These are phyloP conservation scores for Exophiala oligosperma DNA, from an alignment of 2,329 filamentous ascomycete species.

Conservation along the genomic window DNA sequence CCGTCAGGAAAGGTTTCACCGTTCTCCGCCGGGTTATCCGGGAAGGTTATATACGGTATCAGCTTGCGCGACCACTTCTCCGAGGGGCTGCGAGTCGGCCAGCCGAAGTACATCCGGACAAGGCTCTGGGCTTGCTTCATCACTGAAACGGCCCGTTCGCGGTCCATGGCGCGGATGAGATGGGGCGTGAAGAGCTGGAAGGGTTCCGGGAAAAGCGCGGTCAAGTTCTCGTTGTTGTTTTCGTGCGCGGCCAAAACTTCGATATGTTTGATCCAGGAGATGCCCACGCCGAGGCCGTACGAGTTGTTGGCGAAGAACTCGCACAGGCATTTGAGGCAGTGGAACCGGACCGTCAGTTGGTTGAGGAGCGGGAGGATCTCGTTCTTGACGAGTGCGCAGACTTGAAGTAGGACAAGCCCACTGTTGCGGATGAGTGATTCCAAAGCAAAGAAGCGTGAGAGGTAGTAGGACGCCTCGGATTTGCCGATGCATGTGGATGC, in stretches of 20 bases:
- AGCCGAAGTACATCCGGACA: conserved; percentile 16
- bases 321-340: conserved; percentile 19
- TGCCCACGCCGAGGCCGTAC: conserved; percentile 20
- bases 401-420: conserved; percentile 17
- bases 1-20: too few species aligned
- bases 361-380: conserved; percentile 12
- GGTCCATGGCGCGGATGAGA: conserved; percentile 6
- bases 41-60: too few species aligned
- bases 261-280: conserved; percentile 19
- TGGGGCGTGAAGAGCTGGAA: not conserved
- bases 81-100: conserved; percentile 5
- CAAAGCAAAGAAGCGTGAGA: conserved; percentile 8
- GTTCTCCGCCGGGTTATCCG: not conserved
- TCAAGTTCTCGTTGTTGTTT: too few species aligned
- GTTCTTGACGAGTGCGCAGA: conserved; percentile 5
- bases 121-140: conserved; percentile 7
- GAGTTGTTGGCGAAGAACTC: conserved; percentile 15
- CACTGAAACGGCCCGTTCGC: not conserved
- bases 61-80: conserved; percentile 16
- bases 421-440: conserved; percentile 16
- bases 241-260: conserved; percentile 1
- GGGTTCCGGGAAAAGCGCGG: too few species aligned
- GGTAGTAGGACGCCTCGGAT: conserved; percentile 9
- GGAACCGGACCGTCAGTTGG: conserved; percentile 11
- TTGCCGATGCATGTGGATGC: not conserved